Conservation (phyloP, 2,329 filamentous ascomycete species). For the Cladosporium velox region DNA sequence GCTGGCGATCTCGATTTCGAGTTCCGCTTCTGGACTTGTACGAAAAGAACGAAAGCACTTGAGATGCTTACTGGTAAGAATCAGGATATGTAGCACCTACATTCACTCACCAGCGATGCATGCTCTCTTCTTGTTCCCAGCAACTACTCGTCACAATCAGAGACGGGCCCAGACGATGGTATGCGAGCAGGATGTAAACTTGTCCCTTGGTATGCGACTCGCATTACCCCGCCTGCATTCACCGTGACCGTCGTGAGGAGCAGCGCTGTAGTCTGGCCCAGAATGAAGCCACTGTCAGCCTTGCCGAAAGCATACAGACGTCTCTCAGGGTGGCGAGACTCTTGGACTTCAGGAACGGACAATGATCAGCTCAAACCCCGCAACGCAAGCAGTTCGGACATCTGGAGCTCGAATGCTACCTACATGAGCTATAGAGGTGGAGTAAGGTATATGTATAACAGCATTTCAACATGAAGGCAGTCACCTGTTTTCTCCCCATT, state of each 20-base stretch:
- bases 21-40: background rate
- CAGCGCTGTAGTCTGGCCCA: background rate
- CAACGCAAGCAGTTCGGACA: constrained; percentile 7
- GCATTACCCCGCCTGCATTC: background rate
- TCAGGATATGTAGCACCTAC: background rate
- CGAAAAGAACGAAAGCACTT: background rate
- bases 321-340: background rate
- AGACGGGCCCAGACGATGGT: background rate
- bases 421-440: background rate
- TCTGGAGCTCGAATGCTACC: constrained; percentile 9
- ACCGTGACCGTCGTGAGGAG: background rate
- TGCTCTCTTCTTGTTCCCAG: background rate
- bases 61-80: background rate
- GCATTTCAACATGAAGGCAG: background rate
- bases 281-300: constrained; percentile 7
- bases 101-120: background rate
- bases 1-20: background rate
- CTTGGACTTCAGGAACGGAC: constrained; percentile 9
- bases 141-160: background rate
- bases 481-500: background rate
- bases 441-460: background rate
- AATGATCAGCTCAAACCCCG: constrained; percentile 18
- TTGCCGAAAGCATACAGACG: background rate
- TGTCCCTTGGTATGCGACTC: background rate
- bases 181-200: too few relatives aligned